Percentiles rank a stretch among this genome's conserved stretches.
Conservation (phyloP, 805 yeast genomes). For the Starmerella stellata region DNA sequence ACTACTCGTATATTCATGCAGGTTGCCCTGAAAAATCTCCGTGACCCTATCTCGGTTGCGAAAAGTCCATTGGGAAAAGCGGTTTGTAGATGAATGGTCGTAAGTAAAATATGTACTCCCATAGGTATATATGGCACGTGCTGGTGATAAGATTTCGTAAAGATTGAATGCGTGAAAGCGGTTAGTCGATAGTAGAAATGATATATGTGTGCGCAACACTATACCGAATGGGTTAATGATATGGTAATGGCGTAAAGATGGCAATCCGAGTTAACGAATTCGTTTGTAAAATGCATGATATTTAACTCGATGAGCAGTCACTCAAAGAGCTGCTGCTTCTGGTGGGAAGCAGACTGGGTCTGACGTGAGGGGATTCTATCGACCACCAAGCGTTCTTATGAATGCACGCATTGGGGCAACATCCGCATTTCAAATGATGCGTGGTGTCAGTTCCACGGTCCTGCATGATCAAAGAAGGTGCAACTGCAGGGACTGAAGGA, state of each 20-base stretch:
- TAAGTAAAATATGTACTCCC: too few species aligned
- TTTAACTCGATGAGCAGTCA: neutral
- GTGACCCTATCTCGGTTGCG: too few species aligned
- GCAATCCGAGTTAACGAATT: neutral
- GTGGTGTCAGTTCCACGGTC: conserved; percentile 36
- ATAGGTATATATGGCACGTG: too few species aligned
- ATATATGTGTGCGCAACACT: too few species aligned
- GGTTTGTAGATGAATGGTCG: too few species aligned
- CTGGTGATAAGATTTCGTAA: too few species aligned
- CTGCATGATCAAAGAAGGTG: conserved; percentile 41
- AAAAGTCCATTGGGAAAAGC: too few species aligned
- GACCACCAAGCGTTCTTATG: conserved; percentile 27
- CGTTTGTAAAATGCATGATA: neutral
- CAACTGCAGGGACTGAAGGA: conserved; percentile 31
- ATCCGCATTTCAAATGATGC: conserved; percentile 28
- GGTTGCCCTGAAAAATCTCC: too few species aligned
- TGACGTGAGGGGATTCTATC: conserved; percentile 13
- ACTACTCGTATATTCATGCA: too few species aligned
- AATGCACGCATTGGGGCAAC: conserved; percentile 27
- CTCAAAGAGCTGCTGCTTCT: conserved; percentile 13
- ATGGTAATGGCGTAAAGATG: neutral
- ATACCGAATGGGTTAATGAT: too few species aligned
- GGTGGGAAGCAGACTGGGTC: conserved; percentile 16
- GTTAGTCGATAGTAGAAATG: too few species aligned
- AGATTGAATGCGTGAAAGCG: too few species aligned